Evolutionary conservation across 2,329 filamentous ascomycete genomes (phyloP).

Genomic region (Scopulariopsis brevicaulis): DNA sequence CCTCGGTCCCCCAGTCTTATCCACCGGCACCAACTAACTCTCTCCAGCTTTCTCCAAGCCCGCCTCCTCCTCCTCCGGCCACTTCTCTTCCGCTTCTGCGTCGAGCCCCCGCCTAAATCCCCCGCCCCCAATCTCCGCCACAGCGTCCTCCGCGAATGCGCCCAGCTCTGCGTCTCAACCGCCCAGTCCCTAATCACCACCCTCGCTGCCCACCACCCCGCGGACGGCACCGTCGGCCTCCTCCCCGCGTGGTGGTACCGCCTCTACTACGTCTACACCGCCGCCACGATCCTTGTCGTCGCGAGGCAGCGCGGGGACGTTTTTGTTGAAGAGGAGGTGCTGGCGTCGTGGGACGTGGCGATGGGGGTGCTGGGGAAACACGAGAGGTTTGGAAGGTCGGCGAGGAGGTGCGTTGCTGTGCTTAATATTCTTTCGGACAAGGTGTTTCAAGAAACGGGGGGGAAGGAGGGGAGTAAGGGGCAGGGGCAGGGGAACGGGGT

Average conservation of each 20-base stretch:
- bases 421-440: slow-evolving; percentile 22
- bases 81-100: slow-evolving; percentile 18
- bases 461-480: not conserved
- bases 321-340: slow-evolving; percentile 15
- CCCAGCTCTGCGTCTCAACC: slow-evolving; percentile 20
- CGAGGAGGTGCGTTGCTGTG: slow-evolving; percentile 18
- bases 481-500: not conserved
- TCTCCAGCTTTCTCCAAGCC: slow-evolving; percentile 18
- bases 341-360: slow-evolving; percentile 18
- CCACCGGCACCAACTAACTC: not conserved
- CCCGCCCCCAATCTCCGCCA: slow-evolving; percentile 11
- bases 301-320: slow-evolving; percentile 20
- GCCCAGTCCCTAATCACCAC: slow-evolving; percentile 19
- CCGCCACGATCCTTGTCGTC: slow-evolving; percentile 22
- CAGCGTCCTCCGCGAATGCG: slow-evolving; percentile 19
- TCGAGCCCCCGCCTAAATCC: slow-evolving; percentile 10
- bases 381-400: slow-evolving; percentile 21
- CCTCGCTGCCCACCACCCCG: slow-evolving; percentile 16
- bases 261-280: slow-evolving; percentile 23
- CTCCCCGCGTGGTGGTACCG: slow-evolving; percentile 27
- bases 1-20: not conserved
- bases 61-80: slow-evolving; percentile 21
- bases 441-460: slow-evolving; percentile 12
- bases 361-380: slow-evolving; percentile 19
- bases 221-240: slow-evolving; percentile 19